Evolutionary conservation across 306 rosid genomes (phyloP), one percentile per base, ranked within the genome.

Genomic region (Datisca glomerata): DNA sequence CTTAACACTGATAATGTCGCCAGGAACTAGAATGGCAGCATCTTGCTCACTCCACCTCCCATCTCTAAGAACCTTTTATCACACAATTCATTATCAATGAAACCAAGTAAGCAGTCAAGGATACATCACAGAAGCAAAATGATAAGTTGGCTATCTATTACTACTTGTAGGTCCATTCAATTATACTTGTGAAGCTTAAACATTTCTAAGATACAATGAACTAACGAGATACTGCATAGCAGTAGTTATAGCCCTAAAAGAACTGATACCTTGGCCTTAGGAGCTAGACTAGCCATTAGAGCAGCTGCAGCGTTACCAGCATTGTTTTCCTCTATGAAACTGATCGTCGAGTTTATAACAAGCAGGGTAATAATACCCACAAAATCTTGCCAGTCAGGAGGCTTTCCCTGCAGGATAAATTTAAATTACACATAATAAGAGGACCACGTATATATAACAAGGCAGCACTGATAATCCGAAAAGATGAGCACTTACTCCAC

Each of bases 31-130:
- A 32, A 60, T 59, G 4, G 86, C 60, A 7, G 97, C 91, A 61
- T 89, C 97, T 53, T 80, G 84, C 49, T 80, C 97, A 13, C 14
- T 70, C 97, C 97, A 89, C 70, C 97, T 80, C 63, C 95, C 93
- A 68, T 89, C 95, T 63, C 97, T 78, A 53, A 89, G 97, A 65
- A 80, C 82, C 97, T 89, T 65, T 14, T 53, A 64, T 56, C 50
- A 56, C 48, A 64, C 14, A 15, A 3, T 32, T 29, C 17, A 36
- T 43, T 37, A 51, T 46, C 46, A 56, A 33, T 8, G 20, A 58
- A 37, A 67, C 66, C 12, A 51, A 31, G 36, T 12, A 31, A 31
- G 36, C 9, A 8, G 3, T 12, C 9, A 18, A 24, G 50, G 39
- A 12, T 51, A 23, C 44, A 51, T 22, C 24, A 21, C 24, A 16